Evolutionary conservation across 192 early-diverging fungal species (phyloP).

Genomic region (Dispira parvispora): DNA sequence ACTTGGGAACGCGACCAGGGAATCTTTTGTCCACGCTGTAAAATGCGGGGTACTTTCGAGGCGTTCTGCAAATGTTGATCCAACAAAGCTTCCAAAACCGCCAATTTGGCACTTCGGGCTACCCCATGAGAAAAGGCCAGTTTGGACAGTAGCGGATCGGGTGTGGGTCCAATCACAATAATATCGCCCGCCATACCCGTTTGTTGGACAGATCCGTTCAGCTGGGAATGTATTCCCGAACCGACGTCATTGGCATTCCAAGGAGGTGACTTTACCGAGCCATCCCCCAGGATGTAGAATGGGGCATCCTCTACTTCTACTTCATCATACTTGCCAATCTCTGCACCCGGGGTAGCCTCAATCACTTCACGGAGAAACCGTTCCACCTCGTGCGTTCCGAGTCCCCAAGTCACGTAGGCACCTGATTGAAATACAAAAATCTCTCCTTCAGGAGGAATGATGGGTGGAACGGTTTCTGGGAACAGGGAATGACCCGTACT

Average conservation of each 20-base stretch:
- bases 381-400: conserved; percentile 20
- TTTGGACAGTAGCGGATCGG: conserved; percentile 26
- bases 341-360: conserved; percentile 15
- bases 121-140: conserved; percentile 43
- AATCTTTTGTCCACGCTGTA: conserved; percentile 28
- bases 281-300: conserved; percentile 12
- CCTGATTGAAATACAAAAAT: conserved; percentile 34
- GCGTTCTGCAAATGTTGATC: conserved; percentile 30
- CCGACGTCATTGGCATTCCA: not conserved
- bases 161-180: conserved; percentile 28
- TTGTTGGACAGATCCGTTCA: not conserved
- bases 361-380: conserved; percentile 24
- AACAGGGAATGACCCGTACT: not conserved
- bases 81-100: conserved; percentile 31
- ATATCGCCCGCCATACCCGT: conserved; percentile 27
- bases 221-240: too few species aligned
- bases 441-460: conserved; percentile 16
- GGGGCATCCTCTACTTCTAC: conserved; percentile 34
- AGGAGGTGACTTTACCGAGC: conserved; percentile 9
- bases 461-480: not conserved
- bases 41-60: conserved; percentile 26
- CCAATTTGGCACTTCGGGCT: conserved; percentile 34
- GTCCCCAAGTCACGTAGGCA: conserved; percentile 40
- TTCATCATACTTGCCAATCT: conserved; percentile 18
- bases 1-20: conserved; percentile 26